phyloP scores from a whole-genome alignment of 2,329 filamentous ascomycete genomes.

The Passalora sequoiae region DNA sequence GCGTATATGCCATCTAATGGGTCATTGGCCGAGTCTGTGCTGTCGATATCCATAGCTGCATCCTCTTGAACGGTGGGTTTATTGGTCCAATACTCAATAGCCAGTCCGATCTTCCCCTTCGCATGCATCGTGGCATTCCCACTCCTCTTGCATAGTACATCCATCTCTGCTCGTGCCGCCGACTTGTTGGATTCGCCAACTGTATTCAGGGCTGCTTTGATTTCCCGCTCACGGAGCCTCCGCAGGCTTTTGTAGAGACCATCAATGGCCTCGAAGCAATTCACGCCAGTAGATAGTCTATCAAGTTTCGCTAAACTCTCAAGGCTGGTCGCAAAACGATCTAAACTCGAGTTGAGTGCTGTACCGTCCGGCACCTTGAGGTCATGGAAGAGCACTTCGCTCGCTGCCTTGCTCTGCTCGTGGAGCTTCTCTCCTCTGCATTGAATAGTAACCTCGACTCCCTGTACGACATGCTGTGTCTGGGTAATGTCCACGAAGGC shows the following conservation, averaged over 20 bases:
- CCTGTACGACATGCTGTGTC: constrained; percentile 37
- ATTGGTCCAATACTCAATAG: constrained; percentile 66
- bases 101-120: constrained; percentile 61
- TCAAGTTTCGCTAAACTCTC: constrained; percentile 65
- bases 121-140: constrained; percentile 68
- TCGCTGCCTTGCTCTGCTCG: constrained; percentile 57
- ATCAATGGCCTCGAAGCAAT: constrained; percentile 71
- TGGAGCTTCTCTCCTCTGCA: constrained; percentile 41
- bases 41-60: constrained; percentile 35
- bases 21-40: background rate
- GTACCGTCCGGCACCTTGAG: constrained; percentile 56
- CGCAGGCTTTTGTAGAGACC: constrained; percentile 67
- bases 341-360: constrained; percentile 64
- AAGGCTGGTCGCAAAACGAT: constrained; percentile 66
- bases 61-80: constrained; percentile 33
- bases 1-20: constrained; percentile 51
- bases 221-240: constrained; percentile 66
- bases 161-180: constrained; percentile 36
- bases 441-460: constrained; percentile 59
- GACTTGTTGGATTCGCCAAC: constrained; percentile 34
- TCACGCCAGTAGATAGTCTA: constrained; percentile 65
- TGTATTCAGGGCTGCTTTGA: constrained; percentile 45
- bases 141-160: constrained; percentile 63
- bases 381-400: constrained; percentile 61
- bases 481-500: constrained; percentile 32